Percentiles rank a stretch among this genome's conserved stretches.
phyloP scores from a whole-genome alignment of 192 early-diverging fungal genomes.

The Coemansia sp. region DNA sequence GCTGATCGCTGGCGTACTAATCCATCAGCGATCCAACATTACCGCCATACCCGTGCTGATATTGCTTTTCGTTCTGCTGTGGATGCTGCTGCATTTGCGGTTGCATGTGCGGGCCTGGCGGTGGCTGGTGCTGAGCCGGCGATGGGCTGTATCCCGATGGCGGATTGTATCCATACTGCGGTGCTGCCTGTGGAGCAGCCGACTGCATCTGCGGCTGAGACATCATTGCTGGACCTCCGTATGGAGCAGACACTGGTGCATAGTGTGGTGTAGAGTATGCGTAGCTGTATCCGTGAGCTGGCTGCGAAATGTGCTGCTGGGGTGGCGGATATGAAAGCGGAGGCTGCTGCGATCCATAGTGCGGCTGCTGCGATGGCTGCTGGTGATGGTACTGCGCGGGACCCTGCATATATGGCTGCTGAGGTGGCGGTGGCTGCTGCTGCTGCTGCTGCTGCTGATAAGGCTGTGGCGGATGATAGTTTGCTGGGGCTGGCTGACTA shows the following conservation, averaged over 20 bases:
- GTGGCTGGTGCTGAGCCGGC: conserved; percentile 8
- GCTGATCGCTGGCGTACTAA: conserved; percentile 1
- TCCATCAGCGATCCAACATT: conserved; percentile 48
- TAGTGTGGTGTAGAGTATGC: conserved; percentile 26
- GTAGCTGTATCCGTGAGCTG: conserved; percentile 27
- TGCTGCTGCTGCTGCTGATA: too few relatives aligned
- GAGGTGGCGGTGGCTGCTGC: too few relatives aligned
- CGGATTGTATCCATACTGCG: conserved; percentile 24
- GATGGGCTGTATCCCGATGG: conserved; percentile 9
- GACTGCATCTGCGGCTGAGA: conserved; percentile 30
- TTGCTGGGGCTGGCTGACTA: neutral
- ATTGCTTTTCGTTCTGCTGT: conserved; percentile 25
- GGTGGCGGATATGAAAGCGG: conserved; percentile 18
- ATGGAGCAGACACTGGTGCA: conserved; percentile 17
- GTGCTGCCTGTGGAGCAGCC: conserved; percentile 11
- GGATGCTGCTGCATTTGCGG: conserved; percentile 17
- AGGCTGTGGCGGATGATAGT: conserved; percentile 21
- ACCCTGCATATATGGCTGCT: conserved; percentile 7
- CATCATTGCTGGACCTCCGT: conserved; percentile 13
- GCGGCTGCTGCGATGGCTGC: conserved; percentile 10
- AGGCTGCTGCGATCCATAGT: conserved; percentile 15
- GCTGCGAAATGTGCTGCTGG: conserved; percentile 23
- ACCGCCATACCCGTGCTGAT: conserved; percentile 51
- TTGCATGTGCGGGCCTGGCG: conserved; percentile 4
- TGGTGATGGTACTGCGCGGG: conserved; percentile 1